Conservation (phyloP, 345 rosid species). For the Lepidium africanum region DNA sequence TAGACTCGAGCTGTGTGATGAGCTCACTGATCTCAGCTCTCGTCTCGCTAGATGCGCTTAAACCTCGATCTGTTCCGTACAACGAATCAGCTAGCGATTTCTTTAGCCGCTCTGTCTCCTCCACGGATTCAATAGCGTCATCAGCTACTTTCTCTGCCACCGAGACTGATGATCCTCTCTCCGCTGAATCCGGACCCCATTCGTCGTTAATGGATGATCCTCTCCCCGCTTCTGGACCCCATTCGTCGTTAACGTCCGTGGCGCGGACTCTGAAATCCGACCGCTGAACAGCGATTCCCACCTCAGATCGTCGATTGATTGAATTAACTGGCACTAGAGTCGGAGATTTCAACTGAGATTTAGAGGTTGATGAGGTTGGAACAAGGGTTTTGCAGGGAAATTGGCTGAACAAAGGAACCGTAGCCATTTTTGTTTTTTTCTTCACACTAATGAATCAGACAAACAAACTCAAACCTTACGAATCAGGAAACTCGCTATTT, state of each 20-base stretch:
- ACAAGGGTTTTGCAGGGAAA: slow-evolving; percentile 37
- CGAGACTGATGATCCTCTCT: slow-evolving; percentile 17
- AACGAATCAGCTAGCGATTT: slow-evolving; percentile 49
- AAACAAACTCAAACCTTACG: background rate
- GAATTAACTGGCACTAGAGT: background rate
- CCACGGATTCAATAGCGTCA: slow-evolving; percentile 32
- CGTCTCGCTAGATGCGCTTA: slow-evolving; percentile 70
- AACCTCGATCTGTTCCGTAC: slow-evolving; percentile 74
- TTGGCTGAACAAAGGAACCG: slow-evolving; percentile 37
- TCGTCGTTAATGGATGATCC: slow-evolving; percentile 25
- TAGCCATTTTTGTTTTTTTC: slow-evolving; percentile 36
- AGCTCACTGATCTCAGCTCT: slow-evolving; percentile 87
- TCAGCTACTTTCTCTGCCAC: slow-evolving; percentile 34
- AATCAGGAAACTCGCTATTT: background rate
- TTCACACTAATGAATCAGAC: background rate
- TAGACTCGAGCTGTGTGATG: slow-evolving; percentile 75
- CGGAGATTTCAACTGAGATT: slow-evolving; percentile 15
- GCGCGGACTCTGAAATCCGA: slow-evolving; percentile 29
- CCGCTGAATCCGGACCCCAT: slow-evolving; percentile 29
- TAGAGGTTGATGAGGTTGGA: background rate
- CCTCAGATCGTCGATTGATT: background rate
- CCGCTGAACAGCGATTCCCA: slow-evolving; percentile 17
- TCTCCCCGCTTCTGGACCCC: slow-evolving; percentile 28
- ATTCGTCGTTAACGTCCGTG: slow-evolving; percentile 19
- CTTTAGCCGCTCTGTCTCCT: slow-evolving; percentile 57